A percentile compares a stretch with the other conserved stretches of the same genome.
Conservation (phyloP, 2,329 filamentous ascomycete genomes). For the Aureobasidium zeae region DNA sequence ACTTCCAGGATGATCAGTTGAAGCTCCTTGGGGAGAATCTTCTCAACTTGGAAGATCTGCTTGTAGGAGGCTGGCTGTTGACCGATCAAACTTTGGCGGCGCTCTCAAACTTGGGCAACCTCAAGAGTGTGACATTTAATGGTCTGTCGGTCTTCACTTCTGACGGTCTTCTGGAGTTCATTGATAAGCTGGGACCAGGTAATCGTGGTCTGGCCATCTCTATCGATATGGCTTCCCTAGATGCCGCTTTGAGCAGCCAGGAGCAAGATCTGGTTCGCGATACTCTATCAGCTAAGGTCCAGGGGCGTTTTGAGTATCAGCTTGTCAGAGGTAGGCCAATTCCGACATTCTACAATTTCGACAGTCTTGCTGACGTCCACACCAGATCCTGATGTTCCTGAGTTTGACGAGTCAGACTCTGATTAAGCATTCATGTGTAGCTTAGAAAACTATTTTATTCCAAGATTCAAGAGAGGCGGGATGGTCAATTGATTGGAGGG, state of each 20-base stretch:
- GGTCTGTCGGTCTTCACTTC: constrained; percentile 48
- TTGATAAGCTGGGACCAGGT: constrained; percentile 32
- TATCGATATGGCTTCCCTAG: constrained; percentile 38
- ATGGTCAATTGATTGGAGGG: background rate
- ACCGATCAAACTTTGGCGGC: constrained; percentile 40
- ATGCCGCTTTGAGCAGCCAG: constrained; percentile 32
- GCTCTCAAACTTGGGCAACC: constrained; percentile 38
- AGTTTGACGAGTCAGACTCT: constrained; percentile 37
- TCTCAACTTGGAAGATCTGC: constrained; percentile 45
- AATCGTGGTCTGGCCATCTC: constrained; percentile 36
- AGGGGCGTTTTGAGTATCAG: constrained; percentile 37
- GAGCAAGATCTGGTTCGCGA: constrained; percentile 32
- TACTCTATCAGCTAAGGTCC: constrained; percentile 31
- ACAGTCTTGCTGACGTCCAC: background rate
- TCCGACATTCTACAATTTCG: constrained; percentile 1
- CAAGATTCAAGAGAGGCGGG: background rate
- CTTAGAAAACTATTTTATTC: background rate
- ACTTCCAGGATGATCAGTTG: constrained; percentile 44
- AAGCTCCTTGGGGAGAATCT: constrained; percentile 38
- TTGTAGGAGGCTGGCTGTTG: constrained; percentile 46
- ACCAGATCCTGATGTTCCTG: constrained; percentile 37
- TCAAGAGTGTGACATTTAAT: constrained; percentile 46
- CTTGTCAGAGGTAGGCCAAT: constrained; percentile 32
- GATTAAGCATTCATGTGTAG: constrained; percentile 27
- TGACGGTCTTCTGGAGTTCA: constrained; percentile 40